Evolutionary conservation across 176 grass and related monocot species (phyloP).

Genomic region (Carex myosuroides): DNA sequence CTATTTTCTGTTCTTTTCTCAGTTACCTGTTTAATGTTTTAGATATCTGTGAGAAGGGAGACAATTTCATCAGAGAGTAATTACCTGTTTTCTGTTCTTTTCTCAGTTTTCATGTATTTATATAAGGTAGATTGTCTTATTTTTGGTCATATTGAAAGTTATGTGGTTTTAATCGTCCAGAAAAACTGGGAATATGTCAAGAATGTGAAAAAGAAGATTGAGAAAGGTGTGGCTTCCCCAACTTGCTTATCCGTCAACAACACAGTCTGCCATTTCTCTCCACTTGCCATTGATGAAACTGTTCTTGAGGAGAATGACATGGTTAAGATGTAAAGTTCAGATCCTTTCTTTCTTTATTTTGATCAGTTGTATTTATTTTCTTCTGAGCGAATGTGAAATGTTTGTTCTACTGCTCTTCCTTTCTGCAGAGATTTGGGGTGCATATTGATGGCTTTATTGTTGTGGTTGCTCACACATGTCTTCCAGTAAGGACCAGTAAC

Average conservation of each 20-base stretch:
- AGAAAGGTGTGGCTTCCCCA: slow-evolving; percentile 87
- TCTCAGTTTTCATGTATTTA: slow-evolving; percentile 20
- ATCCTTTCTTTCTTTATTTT: slow-evolving; percentile 4
- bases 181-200: slow-evolving; percentile 89
- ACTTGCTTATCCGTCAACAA: slow-evolving; percentile 93
- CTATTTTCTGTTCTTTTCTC: no score
- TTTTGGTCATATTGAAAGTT: not conserved
- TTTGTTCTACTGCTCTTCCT: not conserved
- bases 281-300: slow-evolving; percentile 68
- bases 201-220: slow-evolving; percentile 95
- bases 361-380: not conserved
- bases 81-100: not conserved
- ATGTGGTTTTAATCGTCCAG: slow-evolving; percentile 26
- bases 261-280: slow-evolving; percentile 91
- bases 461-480: slow-evolving; percentile 85
- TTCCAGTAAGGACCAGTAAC: slow-evolving; percentile 58
- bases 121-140: not conserved
- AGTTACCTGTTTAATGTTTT: not conserved
- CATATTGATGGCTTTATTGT: slow-evolving; percentile 99
- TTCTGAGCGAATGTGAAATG: not conserved
- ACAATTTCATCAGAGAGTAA: slow-evolving; percentile 88
- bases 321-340: slow-evolving; percentile 80
- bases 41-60: slow-evolving; percentile 90
- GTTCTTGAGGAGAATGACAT: slow-evolving; percentile 82
- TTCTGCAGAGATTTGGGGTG: slow-evolving; percentile 83